phyloP scores from a whole-genome alignment of 2,329 filamentous ascomycete genomes.

The Cercospora sp. region DNA sequence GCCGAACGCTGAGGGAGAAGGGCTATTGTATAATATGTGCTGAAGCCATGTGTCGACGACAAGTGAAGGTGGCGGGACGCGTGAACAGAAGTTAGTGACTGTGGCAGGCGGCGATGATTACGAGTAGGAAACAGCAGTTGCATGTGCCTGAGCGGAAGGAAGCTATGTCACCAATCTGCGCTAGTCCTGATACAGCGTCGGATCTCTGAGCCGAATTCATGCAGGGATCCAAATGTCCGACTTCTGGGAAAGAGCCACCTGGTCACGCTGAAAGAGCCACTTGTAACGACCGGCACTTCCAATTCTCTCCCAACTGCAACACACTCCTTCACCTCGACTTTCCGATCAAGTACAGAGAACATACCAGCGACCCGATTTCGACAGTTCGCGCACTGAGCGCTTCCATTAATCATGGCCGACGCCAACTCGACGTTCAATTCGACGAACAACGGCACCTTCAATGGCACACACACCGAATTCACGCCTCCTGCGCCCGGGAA shows the following conservation, averaged over 20 bases:
- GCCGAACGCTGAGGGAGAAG: not conserved
- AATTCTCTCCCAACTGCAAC: slow-evolving; percentile 6
- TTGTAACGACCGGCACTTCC: not conserved
- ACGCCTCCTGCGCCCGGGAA: slow-evolving; percentile 28
- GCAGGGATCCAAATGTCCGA: slow-evolving; percentile 11
- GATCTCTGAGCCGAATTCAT: slow-evolving; percentile 10
- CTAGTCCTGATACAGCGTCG: slow-evolving; percentile 6
- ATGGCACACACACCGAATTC: slow-evolving; percentile 31
- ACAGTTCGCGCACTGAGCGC: slow-evolving; percentile 20
- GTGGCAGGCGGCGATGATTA: slow-evolving; percentile 16
- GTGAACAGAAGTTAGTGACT: slow-evolving; percentile 2
- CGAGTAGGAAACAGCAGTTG: slow-evolving; percentile 1
- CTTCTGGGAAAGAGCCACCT: slow-evolving; percentile 11
- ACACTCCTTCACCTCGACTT: slow-evolving; percentile 12
- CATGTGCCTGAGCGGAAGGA: slow-evolving; percentile 2
- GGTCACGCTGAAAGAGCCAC: slow-evolving; percentile 6
- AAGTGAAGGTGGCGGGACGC: slow-evolving; percentile 6
- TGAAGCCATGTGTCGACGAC: slow-evolving; percentile 3
- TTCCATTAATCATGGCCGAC: slow-evolving; percentile 31
- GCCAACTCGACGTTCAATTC: slow-evolving; percentile 35
- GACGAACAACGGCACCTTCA: slow-evolving; percentile 30
- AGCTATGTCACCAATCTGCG: not conserved
- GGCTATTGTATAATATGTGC: slow-evolving; percentile 8
- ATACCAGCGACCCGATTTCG: not conserved
- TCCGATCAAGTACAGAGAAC: not conserved